A percentile compares a stretch with the other conserved stretches of the same genome.
Conservation (phyloP, 179 eudicot species). For the Patellifolia procumbens region DNA sequence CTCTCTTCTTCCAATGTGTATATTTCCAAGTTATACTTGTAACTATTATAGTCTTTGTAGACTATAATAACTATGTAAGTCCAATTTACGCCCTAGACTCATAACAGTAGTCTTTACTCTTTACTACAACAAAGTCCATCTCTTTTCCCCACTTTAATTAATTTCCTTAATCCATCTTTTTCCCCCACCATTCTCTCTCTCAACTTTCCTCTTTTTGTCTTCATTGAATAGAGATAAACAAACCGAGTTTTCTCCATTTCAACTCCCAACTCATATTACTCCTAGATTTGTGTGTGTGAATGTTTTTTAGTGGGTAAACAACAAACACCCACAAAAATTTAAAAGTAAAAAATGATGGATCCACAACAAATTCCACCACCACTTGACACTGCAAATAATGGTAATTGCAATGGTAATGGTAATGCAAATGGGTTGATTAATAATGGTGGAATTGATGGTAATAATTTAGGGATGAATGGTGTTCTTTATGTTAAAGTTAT, state of each 20-base stretch:
- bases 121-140: conserved; percentile 5
- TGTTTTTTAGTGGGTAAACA: no score
- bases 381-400: conserved; percentile 5
- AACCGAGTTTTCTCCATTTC: conserved; percentile 1
- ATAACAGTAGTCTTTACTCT: no score
- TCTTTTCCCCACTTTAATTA: conserved; percentile 2
- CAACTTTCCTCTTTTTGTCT: conserved; percentile 2
- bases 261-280: background rate
- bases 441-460: conserved; percentile 15
- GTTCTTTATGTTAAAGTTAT: conserved; percentile 73
- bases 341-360: conserved; percentile 41
- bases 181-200: background rate
- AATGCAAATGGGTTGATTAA: conserved; percentile 13
- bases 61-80: no score
- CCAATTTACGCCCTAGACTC: no score
- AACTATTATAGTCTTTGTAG: background rate
- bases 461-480: conserved; percentile 24
- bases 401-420: background rate
- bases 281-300: no score
- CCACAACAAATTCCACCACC: conserved; percentile 16
- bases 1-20: background rate
- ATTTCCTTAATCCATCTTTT: no score
- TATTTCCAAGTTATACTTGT: no score
- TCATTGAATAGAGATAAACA: conserved; percentile 7
- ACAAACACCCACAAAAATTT: background rate